Conservation (phyloP, 2,329 filamentous ascomycete genomes). For the Penicillium sclerotigenum region DNA sequence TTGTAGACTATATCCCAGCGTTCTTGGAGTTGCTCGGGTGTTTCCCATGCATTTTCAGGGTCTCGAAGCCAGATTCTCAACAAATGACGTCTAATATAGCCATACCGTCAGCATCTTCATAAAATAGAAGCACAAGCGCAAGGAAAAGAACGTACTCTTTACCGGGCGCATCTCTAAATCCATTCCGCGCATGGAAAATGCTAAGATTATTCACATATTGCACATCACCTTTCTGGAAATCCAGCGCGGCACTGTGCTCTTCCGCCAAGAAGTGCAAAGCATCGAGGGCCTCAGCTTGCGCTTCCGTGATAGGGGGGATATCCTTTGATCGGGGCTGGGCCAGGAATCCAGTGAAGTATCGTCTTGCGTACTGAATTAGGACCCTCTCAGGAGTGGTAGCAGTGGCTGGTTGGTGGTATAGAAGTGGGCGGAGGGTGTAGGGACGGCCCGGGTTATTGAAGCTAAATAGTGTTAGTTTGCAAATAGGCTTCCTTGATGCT, state of each 20-base stretch:
- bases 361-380: constrained; percentile 59
- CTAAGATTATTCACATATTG: constrained; percentile 53
- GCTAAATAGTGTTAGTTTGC: constrained; percentile 31
- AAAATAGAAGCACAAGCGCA: neutral
- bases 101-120: neutral
- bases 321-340: constrained; percentile 41
- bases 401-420: constrained; percentile 53
- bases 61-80: constrained; percentile 50
- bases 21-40: constrained; percentile 35
- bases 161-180: constrained; percentile 41
- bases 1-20: constrained; percentile 45
- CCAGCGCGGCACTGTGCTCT: constrained; percentile 41
- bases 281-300: constrained; percentile 53
- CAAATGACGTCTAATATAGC: constrained; percentile 42
- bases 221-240: constrained; percentile 50
- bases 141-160: constrained; percentile 35
- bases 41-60: constrained; percentile 47
- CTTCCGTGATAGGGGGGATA: constrained; percentile 51
- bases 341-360: constrained; percentile 54
- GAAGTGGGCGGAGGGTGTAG: constrained; percentile 45
- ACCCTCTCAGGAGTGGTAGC: constrained; percentile 51
- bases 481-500: neutral
- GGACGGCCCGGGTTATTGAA: constrained; percentile 51
- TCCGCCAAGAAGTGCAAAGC: constrained; percentile 51
- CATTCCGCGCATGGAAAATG: constrained; percentile 52